Conservation (phyloP, 495 filamentous ascomycete species). For the Aspergillus indologenus region DNA sequence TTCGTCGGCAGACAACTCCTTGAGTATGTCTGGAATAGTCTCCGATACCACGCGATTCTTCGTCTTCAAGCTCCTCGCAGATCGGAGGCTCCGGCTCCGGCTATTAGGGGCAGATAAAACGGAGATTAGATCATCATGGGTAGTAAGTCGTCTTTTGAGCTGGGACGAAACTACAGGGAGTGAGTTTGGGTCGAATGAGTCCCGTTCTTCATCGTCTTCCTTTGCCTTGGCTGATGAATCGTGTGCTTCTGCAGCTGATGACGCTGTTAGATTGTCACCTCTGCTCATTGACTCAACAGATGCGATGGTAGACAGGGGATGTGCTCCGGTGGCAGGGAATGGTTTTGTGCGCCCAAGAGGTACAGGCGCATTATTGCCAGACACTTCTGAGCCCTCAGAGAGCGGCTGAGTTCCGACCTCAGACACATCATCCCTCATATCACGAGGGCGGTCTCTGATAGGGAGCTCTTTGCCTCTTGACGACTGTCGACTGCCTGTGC, state of each 20-base stretch:
- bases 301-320: constrained; percentile 70
- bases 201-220: constrained; percentile 33
- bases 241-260: constrained; percentile 15
- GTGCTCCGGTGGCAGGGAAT: constrained; percentile 60
- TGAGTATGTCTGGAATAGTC: constrained; percentile 70
- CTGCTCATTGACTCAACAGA: constrained; percentile 61
- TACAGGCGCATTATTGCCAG: constrained; percentile 37
- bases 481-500: constrained; percentile 15
- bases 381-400: constrained; percentile 41
- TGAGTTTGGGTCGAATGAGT: constrained; percentile 44
- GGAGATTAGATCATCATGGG: constrained; percentile 90
- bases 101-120: constrained; percentile 76
- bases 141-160: constrained; percentile 74
- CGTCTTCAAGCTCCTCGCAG: constrained; percentile 58
- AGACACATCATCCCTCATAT: constrained; percentile 23
- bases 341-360: constrained; percentile 45
- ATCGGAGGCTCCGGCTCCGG: constrained; percentile 62
- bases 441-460: constrained; percentile 18
- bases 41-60: constrained; percentile 46
- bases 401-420: constrained; percentile 28
- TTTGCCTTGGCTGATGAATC: constrained; percentile 16
- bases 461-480: constrained; percentile 18
- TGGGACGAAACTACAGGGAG: constrained; percentile 44
- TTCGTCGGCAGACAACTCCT: constrained; percentile 81
- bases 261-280: constrained; percentile 30